Evolutionary conservation across 1,284 basidiomycete species (phyloP), one percentile per base, ranked within the genome.

Genomic region (Testicularia cyperi): DNA sequence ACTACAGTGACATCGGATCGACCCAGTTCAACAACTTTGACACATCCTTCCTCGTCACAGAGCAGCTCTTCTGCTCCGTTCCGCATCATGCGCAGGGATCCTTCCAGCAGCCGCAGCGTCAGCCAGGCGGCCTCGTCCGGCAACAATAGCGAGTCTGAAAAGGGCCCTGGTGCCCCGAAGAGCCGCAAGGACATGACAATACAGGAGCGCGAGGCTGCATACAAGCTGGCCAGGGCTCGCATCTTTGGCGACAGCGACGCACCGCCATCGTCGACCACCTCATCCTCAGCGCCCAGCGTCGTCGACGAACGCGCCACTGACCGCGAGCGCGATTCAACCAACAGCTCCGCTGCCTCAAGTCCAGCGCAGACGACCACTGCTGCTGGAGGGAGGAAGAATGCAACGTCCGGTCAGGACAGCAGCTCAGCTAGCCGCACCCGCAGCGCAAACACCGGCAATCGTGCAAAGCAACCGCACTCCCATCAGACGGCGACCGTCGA

Each of bases 201-300:
- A n/a, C 61, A 69, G 38, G 68, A 71, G 39, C 33, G 66, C 19
- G 67, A 69, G 32, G 65, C 64, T 15, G 54, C 63, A 4, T 71
- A 71, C 55, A 56, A 49, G 39, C 67, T 63, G n/a, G 68, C 68
- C 3, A 43, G 68, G 12, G 55, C 62, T 6, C 46, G 68, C 21
- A 71, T 71, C 45, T 71, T 71, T 49, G 67, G 65, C 19, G 57
- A 53, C 5, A 41, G 22, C 23, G 38, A 30, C 18, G 34, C n/a
- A n/a, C n/a, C n/a, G n/a, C n/a, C 53, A 1, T 29, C 39, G 14
- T 47, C 52, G 8, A 37, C 46, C 18, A 48, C 56, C 18, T 47
- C 44, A 4, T 44, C 44, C 7, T n/a, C n/a, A n/a, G n/a, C n/a
- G n/a, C n/a, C n/a, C n/a, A n/a, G n/a, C n/a, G n/a, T n/a, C n/a